Evolutionary conservation across 495 filamentous ascomycete species (phyloP).

Genomic region (Lophium mytilinum): DNA sequence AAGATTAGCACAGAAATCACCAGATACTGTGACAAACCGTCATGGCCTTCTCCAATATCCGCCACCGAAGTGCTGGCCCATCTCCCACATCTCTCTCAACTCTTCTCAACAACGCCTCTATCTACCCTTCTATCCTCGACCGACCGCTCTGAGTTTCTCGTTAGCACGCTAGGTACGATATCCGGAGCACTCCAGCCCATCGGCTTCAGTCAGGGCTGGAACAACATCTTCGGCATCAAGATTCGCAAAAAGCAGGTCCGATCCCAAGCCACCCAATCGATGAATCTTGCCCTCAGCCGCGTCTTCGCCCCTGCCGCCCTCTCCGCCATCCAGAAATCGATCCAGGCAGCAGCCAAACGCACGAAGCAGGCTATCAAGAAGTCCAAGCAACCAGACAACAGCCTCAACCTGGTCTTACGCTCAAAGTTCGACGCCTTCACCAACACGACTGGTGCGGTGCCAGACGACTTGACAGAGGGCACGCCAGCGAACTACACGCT

Average conservation of each 20-base stretch:
- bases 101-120: neutral
- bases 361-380: conserved; percentile 1
- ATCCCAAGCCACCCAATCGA: neutral
- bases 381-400: neutral
- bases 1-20: conserved; percentile 1
- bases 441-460: neutral
- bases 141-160: neutral
- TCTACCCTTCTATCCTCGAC: neutral
- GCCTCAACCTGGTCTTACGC: neutral
- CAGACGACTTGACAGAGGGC: neutral
- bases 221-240: neutral
- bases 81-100: neutral
- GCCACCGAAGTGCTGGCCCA: neutral
- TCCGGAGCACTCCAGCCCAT: neutral
- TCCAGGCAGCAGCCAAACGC: neutral
- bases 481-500: neutral
- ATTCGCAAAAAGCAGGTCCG: neutral
- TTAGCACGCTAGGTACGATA: neutral
- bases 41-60: neutral
- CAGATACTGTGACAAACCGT: neutral
- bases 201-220: neutral
- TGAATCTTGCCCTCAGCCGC: neutral
- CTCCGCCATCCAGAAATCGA: neutral
- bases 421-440: neutral
- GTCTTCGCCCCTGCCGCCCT: neutral